phyloP scores from a whole-genome alignment of 2,329 filamentous ascomycete species.

The Cucurbitaria berberidis region DNA sequence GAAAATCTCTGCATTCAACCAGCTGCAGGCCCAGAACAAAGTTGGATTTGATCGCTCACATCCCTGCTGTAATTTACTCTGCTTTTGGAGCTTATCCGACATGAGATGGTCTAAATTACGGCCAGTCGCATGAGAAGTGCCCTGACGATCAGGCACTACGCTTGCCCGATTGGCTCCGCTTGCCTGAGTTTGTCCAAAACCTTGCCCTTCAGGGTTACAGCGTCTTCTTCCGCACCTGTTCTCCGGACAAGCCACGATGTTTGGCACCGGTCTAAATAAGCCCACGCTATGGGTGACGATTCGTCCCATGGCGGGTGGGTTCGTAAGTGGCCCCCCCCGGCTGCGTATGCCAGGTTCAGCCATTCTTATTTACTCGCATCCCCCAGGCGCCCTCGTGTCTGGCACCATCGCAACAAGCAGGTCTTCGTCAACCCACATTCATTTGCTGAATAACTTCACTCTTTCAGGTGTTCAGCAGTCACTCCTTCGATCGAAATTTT shows the following conservation, averaged over 20 bases:
- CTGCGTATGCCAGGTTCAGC: slow-evolving; percentile 34
- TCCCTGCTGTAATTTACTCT: slow-evolving; percentile 38
- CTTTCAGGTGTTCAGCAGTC: slow-evolving; percentile 49
- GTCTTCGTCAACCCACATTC: slow-evolving; percentile 45
- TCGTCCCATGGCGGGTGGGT: slow-evolving; percentile 40
- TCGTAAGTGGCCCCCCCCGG: slow-evolving; percentile 37
- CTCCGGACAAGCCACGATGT: slow-evolving; percentile 42
- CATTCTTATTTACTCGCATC: slow-evolving; percentile 47
- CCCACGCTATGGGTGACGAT: slow-evolving; percentile 41
- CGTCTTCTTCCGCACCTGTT: slow-evolving; percentile 32
- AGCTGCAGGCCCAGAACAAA: slow-evolving; percentile 7
- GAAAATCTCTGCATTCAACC: slow-evolving; percentile 32
- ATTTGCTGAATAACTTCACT: slow-evolving; percentile 51
- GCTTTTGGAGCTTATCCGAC: slow-evolving; percentile 35
- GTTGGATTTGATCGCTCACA: slow-evolving; percentile 24
- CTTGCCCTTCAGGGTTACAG: slow-evolving; percentile 27
- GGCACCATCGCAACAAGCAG: slow-evolving; percentile 44
- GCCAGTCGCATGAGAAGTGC: slow-evolving; percentile 22
- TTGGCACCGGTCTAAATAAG: slow-evolving; percentile 40
- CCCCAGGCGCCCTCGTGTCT: slow-evolving; percentile 36
- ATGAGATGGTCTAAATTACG: slow-evolving; percentile 33
- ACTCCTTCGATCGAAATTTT: slow-evolving; percentile 33
- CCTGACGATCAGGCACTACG: slow-evolving; percentile 43
- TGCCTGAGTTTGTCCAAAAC: slow-evolving; percentile 25
- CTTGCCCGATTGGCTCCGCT: slow-evolving; percentile 37